These are phyloP conservation scores for Arthrobotrys iridis DNA, from an alignment of 2,329 filamentous ascomycete species.

Conservation along the genomic window DNA sequence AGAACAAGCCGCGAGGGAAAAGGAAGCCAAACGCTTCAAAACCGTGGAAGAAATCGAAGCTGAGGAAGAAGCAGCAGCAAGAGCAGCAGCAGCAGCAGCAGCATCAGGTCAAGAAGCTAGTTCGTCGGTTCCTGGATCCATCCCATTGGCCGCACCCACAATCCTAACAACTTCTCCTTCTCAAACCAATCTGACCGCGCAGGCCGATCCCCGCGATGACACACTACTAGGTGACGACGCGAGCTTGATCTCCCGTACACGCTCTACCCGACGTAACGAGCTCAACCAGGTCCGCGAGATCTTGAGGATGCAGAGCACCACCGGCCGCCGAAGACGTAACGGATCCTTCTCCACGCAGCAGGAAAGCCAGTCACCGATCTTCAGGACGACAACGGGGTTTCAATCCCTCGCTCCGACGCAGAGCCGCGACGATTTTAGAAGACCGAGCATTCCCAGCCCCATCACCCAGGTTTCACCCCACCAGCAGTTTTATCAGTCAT, in stretches of 20 bases:
- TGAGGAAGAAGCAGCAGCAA: slow-evolving; percentile 14
- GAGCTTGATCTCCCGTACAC: slow-evolving; percentile 58
- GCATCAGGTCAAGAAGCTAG: neutral
- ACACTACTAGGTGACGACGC: slow-evolving; percentile 64
- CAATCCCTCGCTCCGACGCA: slow-evolving; percentile 17
- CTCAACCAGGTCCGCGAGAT: slow-evolving; percentile 52
- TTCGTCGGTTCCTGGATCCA: slow-evolving; percentile 1
- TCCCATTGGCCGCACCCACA: slow-evolving; percentile 13
- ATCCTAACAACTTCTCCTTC: slow-evolving; percentile 51
- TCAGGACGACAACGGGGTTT: slow-evolving; percentile 36
- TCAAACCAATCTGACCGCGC: slow-evolving; percentile 32
- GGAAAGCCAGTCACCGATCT: slow-evolving; percentile 23
- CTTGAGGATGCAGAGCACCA: slow-evolving; percentile 51
- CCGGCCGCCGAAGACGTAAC: slow-evolving; percentile 38
- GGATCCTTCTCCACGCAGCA: slow-evolving; percentile 31
- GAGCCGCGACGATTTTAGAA: slow-evolving; percentile 27
- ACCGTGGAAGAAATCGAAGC: slow-evolving; percentile 43
- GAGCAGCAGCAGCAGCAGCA: neutral
- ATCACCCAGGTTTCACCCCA: slow-evolving; percentile 3
- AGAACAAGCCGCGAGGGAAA: slow-evolving; percentile 68
- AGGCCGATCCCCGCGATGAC: slow-evolving; percentile 43
- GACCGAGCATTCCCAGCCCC: slow-evolving; percentile 26
- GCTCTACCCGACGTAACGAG: slow-evolving; percentile 34
- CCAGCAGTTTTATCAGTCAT: slow-evolving; percentile 12
- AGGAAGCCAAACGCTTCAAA: slow-evolving; percentile 70